These are phyloP conservation scores for Tetramitus jugosus DNA, from an alignment of 208 protist species.

Conservation along the genomic window DNA sequence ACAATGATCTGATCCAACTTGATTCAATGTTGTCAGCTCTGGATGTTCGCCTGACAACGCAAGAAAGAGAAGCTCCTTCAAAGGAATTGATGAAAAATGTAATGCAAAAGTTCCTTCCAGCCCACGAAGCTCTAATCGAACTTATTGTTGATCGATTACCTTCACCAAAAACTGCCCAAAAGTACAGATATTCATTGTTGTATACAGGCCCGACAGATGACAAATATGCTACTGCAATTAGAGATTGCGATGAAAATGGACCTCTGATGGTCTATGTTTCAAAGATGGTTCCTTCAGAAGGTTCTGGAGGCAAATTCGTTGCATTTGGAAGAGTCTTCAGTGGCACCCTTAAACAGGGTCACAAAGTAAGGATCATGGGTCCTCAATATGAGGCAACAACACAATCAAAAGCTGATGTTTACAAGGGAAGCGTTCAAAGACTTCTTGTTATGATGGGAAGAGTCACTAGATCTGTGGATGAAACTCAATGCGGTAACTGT, in stretches of 20 bases:
- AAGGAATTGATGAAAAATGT: conserved; percentile 19
- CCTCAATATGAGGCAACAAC: conserved; percentile 34
- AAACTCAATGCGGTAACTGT: conserved; percentile 46
- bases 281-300: conserved; percentile 15
- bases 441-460: conserved; percentile 47
- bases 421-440: conserved; percentile 34
- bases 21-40: not conserved
- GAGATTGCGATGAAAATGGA: conserved; percentile 21
- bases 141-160: conserved; percentile 15
- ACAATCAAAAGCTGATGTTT: conserved; percentile 45
- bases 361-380: conserved; percentile 46
- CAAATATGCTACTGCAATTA: not conserved
- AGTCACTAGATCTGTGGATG: conserved; percentile 35
- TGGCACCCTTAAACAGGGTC: conserved; percentile 37
- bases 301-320: conserved; percentile 30
- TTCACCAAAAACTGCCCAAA: conserved; percentile 17
- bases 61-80: not conserved
- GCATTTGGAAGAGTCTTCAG: conserved; percentile 60
- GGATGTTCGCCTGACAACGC: conserved; percentile 19
- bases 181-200: not conserved
- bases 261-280: conserved; percentile 22
- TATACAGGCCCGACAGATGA: conserved; percentile 13
- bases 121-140: conserved; percentile 24
- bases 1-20: not conserved
- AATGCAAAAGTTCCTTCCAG: conserved; percentile 26